Conservation (phyloP, 805 yeast species). For the Kockiozyma suomiensis region DNA sequence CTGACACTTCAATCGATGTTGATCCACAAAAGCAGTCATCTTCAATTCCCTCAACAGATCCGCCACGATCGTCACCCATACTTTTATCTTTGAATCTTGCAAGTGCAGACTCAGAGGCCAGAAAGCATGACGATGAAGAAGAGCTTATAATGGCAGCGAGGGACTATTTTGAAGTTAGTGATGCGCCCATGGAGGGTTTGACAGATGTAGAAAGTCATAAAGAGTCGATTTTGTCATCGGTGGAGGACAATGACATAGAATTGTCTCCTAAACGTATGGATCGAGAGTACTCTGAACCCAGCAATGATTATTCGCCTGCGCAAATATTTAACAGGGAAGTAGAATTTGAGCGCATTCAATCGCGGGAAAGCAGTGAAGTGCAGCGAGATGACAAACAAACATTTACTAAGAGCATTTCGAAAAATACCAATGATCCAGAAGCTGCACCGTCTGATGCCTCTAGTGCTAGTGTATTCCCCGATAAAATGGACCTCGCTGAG, state of each 20-base stretch:
- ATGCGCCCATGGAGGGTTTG: neutral
- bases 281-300: too few species aligned
- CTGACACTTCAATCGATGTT: conserved; percentile 12
- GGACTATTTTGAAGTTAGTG: conserved; percentile 1
- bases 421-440: too few species aligned
- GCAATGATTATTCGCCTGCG: too few species aligned
- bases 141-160: neutral
- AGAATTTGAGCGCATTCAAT: too few species aligned
- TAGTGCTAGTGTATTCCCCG: too few species aligned
- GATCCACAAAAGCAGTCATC: conserved; percentile 27
- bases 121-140: neutral
- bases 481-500: too few species aligned
- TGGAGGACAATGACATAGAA: neutral
- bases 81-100: neutral
- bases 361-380: too few species aligned
- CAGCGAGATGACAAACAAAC: too few species aligned
- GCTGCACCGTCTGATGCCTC: too few species aligned
- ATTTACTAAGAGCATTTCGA: too few species aligned
- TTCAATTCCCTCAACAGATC: conserved; percentile 6
- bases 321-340: too few species aligned
- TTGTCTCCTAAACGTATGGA: too few species aligned
- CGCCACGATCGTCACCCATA: neutral
- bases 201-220: neutral
- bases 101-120: neutral
- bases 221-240: neutral